Conservation (phyloP, 192 early-diverging fungal genomes). For the Linnemannia schmuckeri region DNA sequence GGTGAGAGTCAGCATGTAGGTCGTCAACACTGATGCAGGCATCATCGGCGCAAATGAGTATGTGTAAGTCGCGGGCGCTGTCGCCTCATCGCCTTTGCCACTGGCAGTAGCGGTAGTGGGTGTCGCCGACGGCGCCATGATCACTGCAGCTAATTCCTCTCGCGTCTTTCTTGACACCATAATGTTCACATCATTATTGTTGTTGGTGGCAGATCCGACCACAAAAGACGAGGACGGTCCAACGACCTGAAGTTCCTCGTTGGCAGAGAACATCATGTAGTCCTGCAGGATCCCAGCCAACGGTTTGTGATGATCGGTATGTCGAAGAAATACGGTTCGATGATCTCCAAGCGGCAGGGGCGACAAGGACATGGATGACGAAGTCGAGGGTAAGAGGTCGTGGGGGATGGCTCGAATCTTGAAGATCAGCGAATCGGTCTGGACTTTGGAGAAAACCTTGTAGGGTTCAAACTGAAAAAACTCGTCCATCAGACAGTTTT, state of each 20-base stretch:
- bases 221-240: not conserved
- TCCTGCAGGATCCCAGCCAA: conserved; percentile 54
- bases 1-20: conserved; percentile 51
- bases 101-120: not conserved
- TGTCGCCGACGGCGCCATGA: conserved; percentile 1
- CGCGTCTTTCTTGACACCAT: conserved; percentile 39
- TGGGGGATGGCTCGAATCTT: conserved; percentile 55
- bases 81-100: not conserved
- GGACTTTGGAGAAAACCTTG: conserved; percentile 72
- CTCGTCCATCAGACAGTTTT: conserved; percentile 62
- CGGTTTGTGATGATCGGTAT: conserved; percentile 57
- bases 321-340: conserved; percentile 58
- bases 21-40: conserved; percentile 59
- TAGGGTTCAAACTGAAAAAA: conserved; percentile 71
- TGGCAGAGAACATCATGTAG: conserved; percentile 50
- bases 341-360: conserved; percentile 20
- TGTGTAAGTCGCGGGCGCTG: conserved; percentile 18
- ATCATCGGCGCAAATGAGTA: conserved; percentile 64
- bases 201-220: not conserved
- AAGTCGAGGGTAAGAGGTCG: not conserved
- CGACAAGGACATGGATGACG: not conserved
- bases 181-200: conserved; percentile 20
- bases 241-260: not conserved
- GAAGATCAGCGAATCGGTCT: conserved; percentile 72
- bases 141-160: conserved; percentile 19